A percentile compares a stretch with the other conserved stretches of the same genome.
These are phyloP conservation scores for Neospora caninum DNA, from an alignment of 169 alveolate species.

Conservation along the genomic window DNA sequence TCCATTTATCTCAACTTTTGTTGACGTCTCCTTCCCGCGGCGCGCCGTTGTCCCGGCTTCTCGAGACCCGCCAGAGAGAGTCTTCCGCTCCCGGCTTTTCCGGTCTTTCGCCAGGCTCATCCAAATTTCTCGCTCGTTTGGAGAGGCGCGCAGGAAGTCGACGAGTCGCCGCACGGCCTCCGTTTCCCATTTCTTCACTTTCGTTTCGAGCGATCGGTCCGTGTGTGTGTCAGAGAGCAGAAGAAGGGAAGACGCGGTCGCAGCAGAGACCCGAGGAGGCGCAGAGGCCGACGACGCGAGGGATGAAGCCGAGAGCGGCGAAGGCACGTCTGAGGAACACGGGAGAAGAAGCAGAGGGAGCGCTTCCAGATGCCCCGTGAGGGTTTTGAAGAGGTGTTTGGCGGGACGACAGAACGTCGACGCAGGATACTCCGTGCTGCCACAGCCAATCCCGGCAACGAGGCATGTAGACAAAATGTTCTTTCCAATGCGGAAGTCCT, in stretches of 20 bases:
- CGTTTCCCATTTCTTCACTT: background rate
- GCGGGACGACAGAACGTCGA: conserved; percentile 24
- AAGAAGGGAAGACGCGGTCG: background rate
- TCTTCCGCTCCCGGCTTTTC: background rate
- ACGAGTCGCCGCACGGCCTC: background rate
- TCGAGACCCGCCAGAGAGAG: background rate
- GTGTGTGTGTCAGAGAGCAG: background rate
- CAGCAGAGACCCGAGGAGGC: background rate
- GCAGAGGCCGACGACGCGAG: too few relatives aligned
- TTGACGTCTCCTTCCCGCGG: background rate
- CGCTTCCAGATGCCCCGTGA: too few relatives aligned
- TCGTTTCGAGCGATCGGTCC: background rate
- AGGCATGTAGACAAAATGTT: background rate
- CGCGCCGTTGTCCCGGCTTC: background rate
- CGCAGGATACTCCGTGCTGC: conserved; percentile 26
- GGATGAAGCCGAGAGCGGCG: too few relatives aligned
- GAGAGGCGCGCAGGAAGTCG: background rate
- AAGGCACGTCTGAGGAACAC: too few relatives aligned
- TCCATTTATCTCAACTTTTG: background rate
- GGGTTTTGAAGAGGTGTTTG: background rate
- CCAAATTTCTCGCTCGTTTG: too few relatives aligned
- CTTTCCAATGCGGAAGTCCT: background rate
- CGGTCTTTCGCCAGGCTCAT: background rate
- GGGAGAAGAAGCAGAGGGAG: too few relatives aligned
- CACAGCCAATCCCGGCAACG: conserved; percentile 20